Evolutionary conservation across 2,329 filamentous ascomycete genomes (phyloP).

Genomic region (Epichloe scottii): DNA sequence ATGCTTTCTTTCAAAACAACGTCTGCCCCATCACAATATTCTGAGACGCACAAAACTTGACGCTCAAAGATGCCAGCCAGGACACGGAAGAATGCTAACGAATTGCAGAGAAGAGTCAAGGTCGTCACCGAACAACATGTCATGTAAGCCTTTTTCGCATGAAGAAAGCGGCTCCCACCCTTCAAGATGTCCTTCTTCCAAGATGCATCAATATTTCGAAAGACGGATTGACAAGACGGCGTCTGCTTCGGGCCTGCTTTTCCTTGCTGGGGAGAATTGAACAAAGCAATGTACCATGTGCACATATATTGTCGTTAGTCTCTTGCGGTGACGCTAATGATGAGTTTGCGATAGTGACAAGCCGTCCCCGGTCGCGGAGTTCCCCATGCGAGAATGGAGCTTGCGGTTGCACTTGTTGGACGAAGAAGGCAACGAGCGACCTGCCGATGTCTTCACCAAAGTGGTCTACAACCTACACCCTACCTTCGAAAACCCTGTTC

Average conservation of each 20-base stretch:
- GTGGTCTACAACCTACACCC: slow-evolving; percentile 89
- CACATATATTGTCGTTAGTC: background rate
- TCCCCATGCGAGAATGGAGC: slow-evolving; percentile 86
- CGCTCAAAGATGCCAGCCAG: slow-evolving; percentile 4
- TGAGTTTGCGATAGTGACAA: slow-evolving; percentile 46
- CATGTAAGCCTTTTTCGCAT: slow-evolving; percentile 46
- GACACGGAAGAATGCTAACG: slow-evolving; percentile 15
- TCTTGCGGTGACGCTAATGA: slow-evolving; percentile 5
- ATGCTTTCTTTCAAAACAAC: background rate
- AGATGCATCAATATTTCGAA: background rate
- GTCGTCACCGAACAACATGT: slow-evolving; percentile 84
- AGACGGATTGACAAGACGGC: background rate
- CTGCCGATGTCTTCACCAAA: slow-evolving; percentile 80
- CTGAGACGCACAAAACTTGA: slow-evolving; percentile 5
- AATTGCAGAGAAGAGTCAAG: slow-evolving; percentile 71
- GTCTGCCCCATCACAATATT: background rate
- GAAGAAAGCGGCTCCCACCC: background rate
- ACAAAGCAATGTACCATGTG: background rate
- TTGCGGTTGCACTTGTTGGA: slow-evolving; percentile 77
- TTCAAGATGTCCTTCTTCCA: background rate
- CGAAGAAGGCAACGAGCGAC: slow-evolving; percentile 71
- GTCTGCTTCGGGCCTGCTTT: background rate
- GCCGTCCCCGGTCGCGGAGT: slow-evolving; percentile 70
- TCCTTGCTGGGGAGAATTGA: background rate
- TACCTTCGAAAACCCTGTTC: slow-evolving; percentile 75